These are phyloP conservation scores for Starmerella khaoyaiensis DNA, from an alignment of 805 yeast genomes.

Conservation along the genomic window DNA sequence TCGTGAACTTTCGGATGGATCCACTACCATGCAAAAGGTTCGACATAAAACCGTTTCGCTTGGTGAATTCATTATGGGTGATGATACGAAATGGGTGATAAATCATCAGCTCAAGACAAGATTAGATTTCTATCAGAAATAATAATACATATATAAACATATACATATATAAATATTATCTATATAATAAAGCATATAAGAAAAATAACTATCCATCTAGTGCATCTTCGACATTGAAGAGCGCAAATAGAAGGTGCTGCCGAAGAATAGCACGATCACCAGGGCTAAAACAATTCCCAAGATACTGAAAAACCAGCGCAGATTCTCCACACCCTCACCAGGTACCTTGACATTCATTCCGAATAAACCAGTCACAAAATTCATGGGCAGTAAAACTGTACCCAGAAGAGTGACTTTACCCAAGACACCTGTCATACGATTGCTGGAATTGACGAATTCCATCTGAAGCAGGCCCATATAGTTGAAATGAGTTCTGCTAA, in stretches of 20 bases:
- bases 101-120: conserved; percentile 1
- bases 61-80: conserved; percentile 23
- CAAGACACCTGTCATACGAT: conserved; percentile 72
- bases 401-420: conserved; percentile 84
- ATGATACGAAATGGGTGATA: conserved; percentile 10
- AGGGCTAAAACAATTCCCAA: conserved; percentile 39
- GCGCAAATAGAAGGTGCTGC: conserved; percentile 27
- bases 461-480: conserved; percentile 90
- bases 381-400: conserved; percentile 80
- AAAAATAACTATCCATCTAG: background rate
- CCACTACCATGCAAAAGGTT: conserved; percentile 31
- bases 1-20: conserved; percentile 52
- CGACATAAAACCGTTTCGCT: conserved; percentile 31
- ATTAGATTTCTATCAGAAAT: background rate
- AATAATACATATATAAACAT: too few relatives aligned
- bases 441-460: conserved; percentile 74
- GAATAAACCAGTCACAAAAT: conserved; percentile 78
- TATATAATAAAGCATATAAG: background rate
- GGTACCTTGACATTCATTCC: conserved; percentile 94
- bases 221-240: background rate
- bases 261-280: conserved; percentile 30
- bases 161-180: too few relatives aligned
- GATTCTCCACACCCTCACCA: conserved; percentile 39
- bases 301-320: conserved; percentile 60
- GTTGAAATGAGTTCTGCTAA: conserved; percentile 81